Conservation (phyloP, 1,284 basidiomycete genomes). For the Naganishia sp. region DNA sequence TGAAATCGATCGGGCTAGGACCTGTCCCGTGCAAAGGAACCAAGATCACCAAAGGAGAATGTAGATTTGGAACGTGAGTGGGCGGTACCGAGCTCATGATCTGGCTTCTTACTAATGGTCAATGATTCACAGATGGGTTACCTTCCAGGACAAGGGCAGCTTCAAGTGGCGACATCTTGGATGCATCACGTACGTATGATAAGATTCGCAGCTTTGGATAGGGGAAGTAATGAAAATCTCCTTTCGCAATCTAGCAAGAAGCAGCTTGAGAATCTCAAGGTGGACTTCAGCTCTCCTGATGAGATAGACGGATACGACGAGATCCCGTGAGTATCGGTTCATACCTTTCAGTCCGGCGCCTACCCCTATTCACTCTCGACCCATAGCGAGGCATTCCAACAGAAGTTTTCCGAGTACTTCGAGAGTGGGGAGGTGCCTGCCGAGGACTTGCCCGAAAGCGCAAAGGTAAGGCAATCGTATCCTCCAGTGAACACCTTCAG, state of each 20-base stretch:
- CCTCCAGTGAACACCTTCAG: not conserved
- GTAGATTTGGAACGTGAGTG: slow-evolving; percentile 29
- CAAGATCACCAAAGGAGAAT: slow-evolving; percentile 31
- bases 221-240: too few relatives aligned
- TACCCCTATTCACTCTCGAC: not conserved
- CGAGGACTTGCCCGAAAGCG: slow-evolving; percentile 27
- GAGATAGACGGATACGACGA: slow-evolving; percentile 34
- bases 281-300: slow-evolving; percentile 22
- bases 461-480: not conserved
- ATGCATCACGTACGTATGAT: slow-evolving; percentile 30
- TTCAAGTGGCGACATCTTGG: slow-evolving; percentile 34
- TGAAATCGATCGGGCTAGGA: not conserved
- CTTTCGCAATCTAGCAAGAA: not conserved
- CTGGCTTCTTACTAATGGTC: too few relatives aligned
- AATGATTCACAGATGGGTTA: slow-evolving; percentile 12
- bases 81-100: too few relatives aligned
- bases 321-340: slow-evolving; percentile 23
- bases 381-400: slow-evolving; percentile 14
- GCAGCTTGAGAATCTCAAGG: slow-evolving; percentile 30
- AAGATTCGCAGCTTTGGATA: too few relatives aligned
- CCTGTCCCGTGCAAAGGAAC: slow-evolving; percentile 32
- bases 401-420: slow-evolving; percentile 29
- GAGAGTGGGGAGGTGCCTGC: slow-evolving; percentile 19
- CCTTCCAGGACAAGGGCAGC: slow-evolving; percentile 29
- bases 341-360: not conserved